Evolutionary conservation across 441 rosid species (phyloP).

Genomic region (Gossypium davidsonii): DNA sequence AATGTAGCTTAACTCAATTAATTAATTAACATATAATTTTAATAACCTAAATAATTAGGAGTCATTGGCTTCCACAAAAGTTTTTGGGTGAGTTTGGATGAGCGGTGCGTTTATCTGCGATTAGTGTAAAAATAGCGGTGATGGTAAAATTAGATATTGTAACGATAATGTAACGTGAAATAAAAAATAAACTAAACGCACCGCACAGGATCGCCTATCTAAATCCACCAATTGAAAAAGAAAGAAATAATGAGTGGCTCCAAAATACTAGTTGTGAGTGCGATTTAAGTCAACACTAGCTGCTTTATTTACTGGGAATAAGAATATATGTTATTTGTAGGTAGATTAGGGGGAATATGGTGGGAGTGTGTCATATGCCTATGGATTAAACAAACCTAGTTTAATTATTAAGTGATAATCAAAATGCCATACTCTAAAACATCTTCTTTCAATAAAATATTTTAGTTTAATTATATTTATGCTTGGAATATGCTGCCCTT

Average conservation of each 20-base stretch:
- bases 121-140: no score
- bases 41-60: no score
- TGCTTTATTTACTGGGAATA: background rate
- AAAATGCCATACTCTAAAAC: constrained; percentile 18
- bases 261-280: background rate
- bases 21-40: no score
- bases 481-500: background rate
- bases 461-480: background rate
- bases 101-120: no score
- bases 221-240: background rate
- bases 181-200: no score
- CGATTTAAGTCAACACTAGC: background rate
- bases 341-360: constrained; percentile 23
- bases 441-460: background rate
- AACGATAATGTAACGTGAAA: no score
- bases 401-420: background rate
- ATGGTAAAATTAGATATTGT: no score
- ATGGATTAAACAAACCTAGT: background rate
- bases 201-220: fast-evolving
- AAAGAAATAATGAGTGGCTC: background rate
- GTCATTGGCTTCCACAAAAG: no score
- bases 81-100: no score
- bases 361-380: constrained; percentile 17
- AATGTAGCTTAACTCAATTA: no score
- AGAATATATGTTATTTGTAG: constrained; percentile 21